Conservation (phyloP, 495 filamentous ascomycete genomes). For the Penicillium tannophilum region DNA sequence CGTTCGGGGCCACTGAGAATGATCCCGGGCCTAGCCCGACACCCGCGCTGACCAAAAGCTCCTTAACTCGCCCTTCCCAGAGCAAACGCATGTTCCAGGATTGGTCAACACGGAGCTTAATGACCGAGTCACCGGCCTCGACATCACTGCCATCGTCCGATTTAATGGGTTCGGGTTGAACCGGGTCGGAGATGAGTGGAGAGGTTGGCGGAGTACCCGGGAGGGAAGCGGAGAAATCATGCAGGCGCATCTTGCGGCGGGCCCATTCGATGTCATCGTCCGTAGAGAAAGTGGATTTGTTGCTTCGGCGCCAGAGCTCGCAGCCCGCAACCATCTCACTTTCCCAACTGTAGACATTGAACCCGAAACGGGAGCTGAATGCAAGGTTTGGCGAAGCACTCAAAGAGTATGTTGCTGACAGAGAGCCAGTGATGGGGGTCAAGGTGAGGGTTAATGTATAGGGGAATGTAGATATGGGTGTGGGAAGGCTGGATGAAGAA, state of each 20-base stretch:
- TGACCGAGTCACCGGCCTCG: slow-evolving; percentile 77
- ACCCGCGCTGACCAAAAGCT: slow-evolving; percentile 87
- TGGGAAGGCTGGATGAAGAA: slow-evolving; percentile 22
- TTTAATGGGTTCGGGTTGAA: slow-evolving; percentile 23
- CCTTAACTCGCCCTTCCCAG: slow-evolving; percentile 94
- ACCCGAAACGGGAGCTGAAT: slow-evolving; percentile 88
- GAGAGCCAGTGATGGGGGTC: slow-evolving; percentile 89
- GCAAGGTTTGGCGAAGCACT: slow-evolving; percentile 78
- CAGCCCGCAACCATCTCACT: slow-evolving; percentile 87
- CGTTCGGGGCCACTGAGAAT: slow-evolving; percentile 40
- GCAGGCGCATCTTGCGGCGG: slow-evolving; percentile 41
- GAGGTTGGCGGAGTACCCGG: slow-evolving; percentile 26
- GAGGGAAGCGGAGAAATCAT: slow-evolving; percentile 30
- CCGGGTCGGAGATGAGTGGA: slow-evolving; percentile 24
- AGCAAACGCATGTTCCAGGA: slow-evolving; percentile 79
- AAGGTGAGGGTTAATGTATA: slow-evolving; percentile 90
- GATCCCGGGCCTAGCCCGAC: slow-evolving; percentile 64
- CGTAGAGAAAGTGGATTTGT: slow-evolving; percentile 30
- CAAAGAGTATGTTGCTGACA: slow-evolving; percentile 87
- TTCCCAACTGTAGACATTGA: slow-evolving; percentile 98
- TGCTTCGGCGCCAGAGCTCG: slow-evolving; percentile 78
- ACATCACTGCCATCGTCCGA: slow-evolving; percentile 38
- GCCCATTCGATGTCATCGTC: slow-evolving; percentile 51
- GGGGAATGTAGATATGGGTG: slow-evolving; percentile 62
- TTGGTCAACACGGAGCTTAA: slow-evolving; percentile 88